Evolutionary conservation across 2,329 filamentous ascomycete genomes (phyloP).

Genomic region (Aureobasidium sp.): DNA sequence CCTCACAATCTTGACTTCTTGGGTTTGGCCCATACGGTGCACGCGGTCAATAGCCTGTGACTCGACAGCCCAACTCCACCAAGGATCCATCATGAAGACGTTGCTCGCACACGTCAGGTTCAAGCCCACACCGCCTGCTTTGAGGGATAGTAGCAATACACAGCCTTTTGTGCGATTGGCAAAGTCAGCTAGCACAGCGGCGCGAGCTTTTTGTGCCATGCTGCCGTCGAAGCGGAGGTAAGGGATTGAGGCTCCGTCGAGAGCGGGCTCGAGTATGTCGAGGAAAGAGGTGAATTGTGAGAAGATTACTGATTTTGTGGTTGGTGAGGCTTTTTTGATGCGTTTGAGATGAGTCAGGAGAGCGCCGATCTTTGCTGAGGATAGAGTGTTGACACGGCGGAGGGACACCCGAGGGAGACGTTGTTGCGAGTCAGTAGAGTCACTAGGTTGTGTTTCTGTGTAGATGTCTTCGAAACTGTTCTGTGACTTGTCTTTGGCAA

Average conservation of each 20-base stretch:
- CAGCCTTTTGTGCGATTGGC: constrained; percentile 47
- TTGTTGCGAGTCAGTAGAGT: constrained; percentile 15
- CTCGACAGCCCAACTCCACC: constrained; percentile 98
- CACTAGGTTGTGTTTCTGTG: constrained; percentile 21
- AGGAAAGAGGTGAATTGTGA: constrained; percentile 97
- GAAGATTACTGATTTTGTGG: constrained; percentile 84
- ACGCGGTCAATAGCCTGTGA: constrained; percentile 96
- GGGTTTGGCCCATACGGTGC: constrained; percentile 89
- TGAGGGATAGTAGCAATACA: constrained; percentile 73
- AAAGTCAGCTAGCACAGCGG: constrained; percentile 70
- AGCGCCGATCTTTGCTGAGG: constrained; percentile 80
- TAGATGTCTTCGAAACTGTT: constrained; percentile 27
- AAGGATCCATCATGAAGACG: constrained; percentile 99
- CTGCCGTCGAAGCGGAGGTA: constrained; percentile 86
- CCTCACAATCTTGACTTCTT: constrained; percentile 74
- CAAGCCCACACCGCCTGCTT: constrained; percentile 86
- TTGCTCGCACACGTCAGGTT: constrained; percentile 83
- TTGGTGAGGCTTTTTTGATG: constrained; percentile 56
- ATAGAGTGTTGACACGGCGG: constrained; percentile 54
- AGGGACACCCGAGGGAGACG: constrained; percentile 48
- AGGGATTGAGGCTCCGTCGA: constrained; percentile 61
- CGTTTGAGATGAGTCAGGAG: constrained; percentile 66
- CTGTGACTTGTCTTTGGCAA: background rate
- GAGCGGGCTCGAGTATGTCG: constrained; percentile 76
- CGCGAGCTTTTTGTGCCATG: constrained; percentile 77